phyloP scores from a whole-genome alignment of 2,329 filamentous ascomycete species.

The Triangularia verruculosa region DNA sequence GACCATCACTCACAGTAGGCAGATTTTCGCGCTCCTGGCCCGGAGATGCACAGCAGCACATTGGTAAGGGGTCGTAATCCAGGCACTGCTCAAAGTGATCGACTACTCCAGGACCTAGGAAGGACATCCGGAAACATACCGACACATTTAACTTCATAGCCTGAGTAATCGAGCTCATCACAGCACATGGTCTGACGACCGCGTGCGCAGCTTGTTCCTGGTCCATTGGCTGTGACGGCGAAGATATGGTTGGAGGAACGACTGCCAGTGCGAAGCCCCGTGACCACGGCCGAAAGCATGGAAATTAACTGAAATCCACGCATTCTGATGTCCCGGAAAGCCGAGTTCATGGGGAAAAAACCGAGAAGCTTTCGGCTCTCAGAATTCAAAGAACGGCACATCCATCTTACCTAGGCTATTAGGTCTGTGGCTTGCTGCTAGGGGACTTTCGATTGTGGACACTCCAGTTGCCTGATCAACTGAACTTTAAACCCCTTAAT shows the following conservation, averaged over 20 bases:
- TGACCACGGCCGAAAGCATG: not conserved
- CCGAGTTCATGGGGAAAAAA: not conserved
- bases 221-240: not conserved
- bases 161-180: constrained; percentile 12
- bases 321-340: not conserved
- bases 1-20: not conserved
- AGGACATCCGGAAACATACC: constrained; percentile 1
- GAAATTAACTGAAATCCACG: not conserved
- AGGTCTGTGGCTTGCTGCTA: not conserved
- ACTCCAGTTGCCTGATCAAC: no score
- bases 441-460: not conserved
- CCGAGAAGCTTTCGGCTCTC: not conserved
- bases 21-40: not conserved
- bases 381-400: not conserved
- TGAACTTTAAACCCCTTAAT: not conserved
- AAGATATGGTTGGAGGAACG: not conserved
- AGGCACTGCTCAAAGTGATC: constrained; percentile 8
- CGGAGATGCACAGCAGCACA: constrained; percentile 12
- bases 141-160: constrained; percentile 15
- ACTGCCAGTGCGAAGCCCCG: not conserved
- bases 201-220: not conserved
- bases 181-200: constrained; percentile 9
- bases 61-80: constrained; percentile 8
- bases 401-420: not conserved
- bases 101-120: not conserved